These are phyloP conservation scores for Litsea cubeba DNA, from an alignment of 164 flowering plant species.

Conservation along the genomic window DNA sequence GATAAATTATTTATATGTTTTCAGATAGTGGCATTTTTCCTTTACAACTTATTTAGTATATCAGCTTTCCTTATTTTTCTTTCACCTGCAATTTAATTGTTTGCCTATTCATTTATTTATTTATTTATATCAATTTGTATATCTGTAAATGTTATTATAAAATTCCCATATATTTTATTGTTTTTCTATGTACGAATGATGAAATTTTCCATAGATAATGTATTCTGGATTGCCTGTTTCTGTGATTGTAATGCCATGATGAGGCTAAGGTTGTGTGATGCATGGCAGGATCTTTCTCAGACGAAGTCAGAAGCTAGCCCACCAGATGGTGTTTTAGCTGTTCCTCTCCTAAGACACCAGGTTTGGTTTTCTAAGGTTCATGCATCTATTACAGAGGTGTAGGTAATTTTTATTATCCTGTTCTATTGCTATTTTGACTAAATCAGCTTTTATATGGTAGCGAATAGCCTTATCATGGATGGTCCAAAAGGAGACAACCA, in stretches of 20 bases:
- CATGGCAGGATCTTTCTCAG: slow-evolving; percentile 70
- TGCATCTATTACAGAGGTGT: background rate
- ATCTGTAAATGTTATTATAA: background rate
- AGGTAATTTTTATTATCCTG: background rate
- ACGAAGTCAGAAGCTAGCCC: slow-evolving; percentile 58
- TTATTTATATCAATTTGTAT: background rate
- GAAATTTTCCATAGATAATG: background rate
- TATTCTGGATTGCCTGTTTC: slow-evolving; percentile 9
- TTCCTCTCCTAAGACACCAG: slow-evolving; percentile 87
- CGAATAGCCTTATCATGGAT: slow-evolving; percentile 97
- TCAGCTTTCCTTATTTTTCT: background rate
- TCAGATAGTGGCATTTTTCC: background rate
- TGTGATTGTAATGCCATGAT: background rate
- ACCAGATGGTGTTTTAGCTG: slow-evolving; percentile 76
- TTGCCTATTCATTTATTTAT: background rate
- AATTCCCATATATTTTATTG: background rate
- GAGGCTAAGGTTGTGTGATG: slow-evolving; percentile 1
- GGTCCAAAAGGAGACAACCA: slow-evolving; percentile 75
- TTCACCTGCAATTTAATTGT: background rate
- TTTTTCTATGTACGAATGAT: background rate
- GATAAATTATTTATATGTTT: too few species aligned
- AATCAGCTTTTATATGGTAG: slow-evolving; percentile 29
- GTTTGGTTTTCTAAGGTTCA: slow-evolving; percentile 24
- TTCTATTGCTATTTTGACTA: background rate
- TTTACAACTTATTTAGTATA: background rate